Base-by-base conservation (phyloP, 768 basidiomycete species). In the Psilocybe cubensis region DNA sequence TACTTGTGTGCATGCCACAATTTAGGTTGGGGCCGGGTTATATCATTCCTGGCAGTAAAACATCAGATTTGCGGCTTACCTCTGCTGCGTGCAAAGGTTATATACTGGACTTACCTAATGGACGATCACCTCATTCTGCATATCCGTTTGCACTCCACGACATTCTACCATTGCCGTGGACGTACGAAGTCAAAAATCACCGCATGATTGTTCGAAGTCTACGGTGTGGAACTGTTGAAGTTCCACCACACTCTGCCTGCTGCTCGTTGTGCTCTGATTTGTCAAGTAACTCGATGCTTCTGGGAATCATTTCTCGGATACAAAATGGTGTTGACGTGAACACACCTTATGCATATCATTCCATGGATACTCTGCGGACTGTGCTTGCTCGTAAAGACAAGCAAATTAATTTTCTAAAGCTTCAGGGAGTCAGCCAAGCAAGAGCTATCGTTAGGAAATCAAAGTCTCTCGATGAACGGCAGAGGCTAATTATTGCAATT, bases 111-210 rank as follows among this genome's bases (percentile, higher is more conserved):
- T 31, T 58, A 12, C 57, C 57, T 12, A 1, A 9, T 3, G 52
- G 46, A 7, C 23, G 20, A 24, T 45, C 38, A 11, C 38, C 51
- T 14, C 59, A 65, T 42, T 44, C 47, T n/a, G 35, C 55, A 20
- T 69, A 69, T 58, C 66, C 68, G 1, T 69, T 66, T 25, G 59
- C 47, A n/a, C 57, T 69, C 8, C 68, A 69, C 45, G 41, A 59
- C 17, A 5, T 41, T 8, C 25, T 42, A 3, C 24, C n/a, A 9
- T 24, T 58, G 24, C 60, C 63, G 2, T 67, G 68, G 68, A 29
- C 59, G 31, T 38, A 38, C 35, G 3, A 4, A 3, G 35, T 38
- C 11, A 38, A 7, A 4, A 7, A 5, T 38, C 5, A 4, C 5
- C n/a, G 35, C 35, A 38, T 3, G 35, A 38, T n/a, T n/a, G n/a